phyloP scores from a whole-genome alignment of 768 basidiomycete species.

The Asterophora lycoperdoides region DNA sequence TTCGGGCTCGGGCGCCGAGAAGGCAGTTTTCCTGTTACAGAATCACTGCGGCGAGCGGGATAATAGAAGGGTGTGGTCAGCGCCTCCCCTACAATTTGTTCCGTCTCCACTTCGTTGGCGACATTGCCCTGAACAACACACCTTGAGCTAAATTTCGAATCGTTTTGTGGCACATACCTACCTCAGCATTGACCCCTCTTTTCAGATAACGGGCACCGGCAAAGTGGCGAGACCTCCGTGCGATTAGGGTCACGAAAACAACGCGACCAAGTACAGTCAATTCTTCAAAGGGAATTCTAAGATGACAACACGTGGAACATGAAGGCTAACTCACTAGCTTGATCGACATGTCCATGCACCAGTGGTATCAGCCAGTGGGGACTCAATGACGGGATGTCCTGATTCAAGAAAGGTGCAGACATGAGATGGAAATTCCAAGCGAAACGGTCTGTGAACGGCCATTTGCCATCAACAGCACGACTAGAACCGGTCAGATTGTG shows the following conservation, averaged over 20 bases:
- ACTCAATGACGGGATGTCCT: slow-evolving; percentile 36
- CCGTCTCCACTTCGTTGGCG: slow-evolving; percentile 98
- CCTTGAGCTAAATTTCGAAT: background rate
- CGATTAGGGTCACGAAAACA: slow-evolving; percentile 92
- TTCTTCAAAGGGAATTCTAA: slow-evolving; percentile 45
- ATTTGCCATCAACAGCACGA: slow-evolving; percentile 40
- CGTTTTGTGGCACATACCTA: slow-evolving; percentile 23
- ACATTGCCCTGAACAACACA: slow-evolving; percentile 76
- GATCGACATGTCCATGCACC: slow-evolving; percentile 95
- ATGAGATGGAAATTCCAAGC: slow-evolving; percentile 96
- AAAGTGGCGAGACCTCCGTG: slow-evolving; percentile 88
- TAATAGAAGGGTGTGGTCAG: slow-evolving; percentile 86
- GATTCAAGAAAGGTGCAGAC: slow-evolving; percentile 55
- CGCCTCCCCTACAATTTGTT: slow-evolving; percentile 93
- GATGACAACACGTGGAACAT: background rate
- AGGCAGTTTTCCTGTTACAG: slow-evolving; percentile 21
- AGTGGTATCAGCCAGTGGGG: slow-evolving; percentile 88
- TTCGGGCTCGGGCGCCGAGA: slow-evolving; percentile 69
- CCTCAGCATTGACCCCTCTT: slow-evolving; percentile 92
- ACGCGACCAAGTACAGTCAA: slow-evolving; percentile 86
- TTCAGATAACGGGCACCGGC: slow-evolving; percentile 95
- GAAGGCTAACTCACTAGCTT: slow-evolving; percentile 76
- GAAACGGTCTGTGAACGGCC: slow-evolving; percentile 81
- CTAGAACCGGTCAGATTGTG: slow-evolving; percentile 71
- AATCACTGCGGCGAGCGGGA: slow-evolving; percentile 41